Evolutionary conservation across 345 rosid species (phyloP), one percentile per base, ranked within the genome.

Genomic region (Populus deltoides): DNA sequence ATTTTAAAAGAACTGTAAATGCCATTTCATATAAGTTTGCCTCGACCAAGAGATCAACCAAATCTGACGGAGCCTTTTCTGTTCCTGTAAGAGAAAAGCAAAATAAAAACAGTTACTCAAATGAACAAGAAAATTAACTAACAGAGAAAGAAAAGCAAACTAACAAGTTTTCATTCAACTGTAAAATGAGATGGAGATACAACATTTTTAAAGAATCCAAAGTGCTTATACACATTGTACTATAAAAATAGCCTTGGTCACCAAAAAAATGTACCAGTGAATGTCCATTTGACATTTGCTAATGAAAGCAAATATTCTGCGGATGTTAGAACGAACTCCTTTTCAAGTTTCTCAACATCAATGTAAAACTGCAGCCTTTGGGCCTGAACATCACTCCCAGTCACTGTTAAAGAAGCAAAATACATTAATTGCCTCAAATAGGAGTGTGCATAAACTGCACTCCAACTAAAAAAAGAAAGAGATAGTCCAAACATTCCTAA

Each of bases 291-390:
- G 45, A 91, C 80, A 76, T 89, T 90, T 83, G 87, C 88, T 75
- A 90, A 83, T 57, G 89, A 92, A 74, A 96, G 97, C 82, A 89
- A 78, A 84, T 88, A 88, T 85, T 93, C 97, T 53, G 97, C 98
- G 8, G 95, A 89, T 59, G 97, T 91, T 63, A 92, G 86, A 72
- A 96, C 87, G 85, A 86, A 90, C 87, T 96, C 97, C 68, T 81
- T 85, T 82, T 96, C 91, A 78, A 96, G 91, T 81, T 85, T 85
- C 84, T 89, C 90, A 0, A 88, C 84, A 83, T 89, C 93, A 77
- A 93, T 80, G 85, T 81, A 89, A 81, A 74, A 78, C 75, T 82
- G 90, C 69, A 39, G 75, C 62, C 84, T 81, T 78, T 66, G 89
- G 72, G 87, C 82, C 75, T 76, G 91, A 61, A 77, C 78, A 73